A percentile compares a stretch with the other conserved stretches of the same genome.
phyloP scores from a whole-genome alignment of 2,329 filamentous ascomycete genomes.

The Fusarium sp. region DNA sequence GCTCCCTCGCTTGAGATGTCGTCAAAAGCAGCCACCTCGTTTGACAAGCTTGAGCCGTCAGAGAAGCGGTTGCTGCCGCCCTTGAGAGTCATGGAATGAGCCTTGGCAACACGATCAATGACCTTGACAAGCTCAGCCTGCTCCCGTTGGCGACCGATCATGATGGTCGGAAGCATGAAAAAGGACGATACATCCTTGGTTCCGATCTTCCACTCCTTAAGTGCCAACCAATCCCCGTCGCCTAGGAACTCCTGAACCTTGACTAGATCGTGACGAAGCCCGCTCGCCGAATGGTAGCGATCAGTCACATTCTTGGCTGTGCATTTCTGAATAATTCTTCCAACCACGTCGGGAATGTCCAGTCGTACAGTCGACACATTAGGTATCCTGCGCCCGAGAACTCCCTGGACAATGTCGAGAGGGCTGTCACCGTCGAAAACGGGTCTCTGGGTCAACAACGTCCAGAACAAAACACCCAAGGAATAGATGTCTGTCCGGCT shows the following conservation, averaged over 20 bases:
- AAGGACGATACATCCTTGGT: constrained; percentile 92
- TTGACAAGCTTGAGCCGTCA: constrained; percentile 66
- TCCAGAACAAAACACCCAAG: constrained; percentile 90
- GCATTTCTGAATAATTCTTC: constrained; percentile 89
- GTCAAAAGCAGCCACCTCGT: constrained; percentile 59
- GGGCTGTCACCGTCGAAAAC: constrained; percentile 85
- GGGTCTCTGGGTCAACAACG: constrained; percentile 80
- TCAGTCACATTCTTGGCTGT: constrained; percentile 89
- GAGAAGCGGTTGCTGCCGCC: constrained; percentile 60
- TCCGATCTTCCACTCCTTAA: constrained; percentile 81
- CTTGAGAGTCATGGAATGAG: constrained; percentile 64
- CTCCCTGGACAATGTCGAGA: constrained; percentile 91
- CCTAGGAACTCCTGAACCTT: constrained; percentile 79
- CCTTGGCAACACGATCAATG: constrained; percentile 80
- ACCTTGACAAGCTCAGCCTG: constrained; percentile 76
- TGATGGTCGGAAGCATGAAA: constrained; percentile 84
- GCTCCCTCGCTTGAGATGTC: constrained; percentile 70
- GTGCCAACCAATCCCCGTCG: constrained; percentile 77
- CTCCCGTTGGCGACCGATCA: constrained; percentile 84
- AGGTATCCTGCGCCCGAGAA: constrained; percentile 82
- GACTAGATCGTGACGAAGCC: constrained; percentile 83
- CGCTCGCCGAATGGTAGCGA: constrained; percentile 89
- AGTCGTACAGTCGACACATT: constrained; percentile 80
- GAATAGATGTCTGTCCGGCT: constrained; percentile 94
- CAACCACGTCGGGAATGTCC: constrained; percentile 86